Evolutionary conservation across 2,329 filamentous ascomycete species (phyloP), one percentile per base, ranked within the genome.

Genomic region (Ophiostoma himal-ulmi): DNA sequence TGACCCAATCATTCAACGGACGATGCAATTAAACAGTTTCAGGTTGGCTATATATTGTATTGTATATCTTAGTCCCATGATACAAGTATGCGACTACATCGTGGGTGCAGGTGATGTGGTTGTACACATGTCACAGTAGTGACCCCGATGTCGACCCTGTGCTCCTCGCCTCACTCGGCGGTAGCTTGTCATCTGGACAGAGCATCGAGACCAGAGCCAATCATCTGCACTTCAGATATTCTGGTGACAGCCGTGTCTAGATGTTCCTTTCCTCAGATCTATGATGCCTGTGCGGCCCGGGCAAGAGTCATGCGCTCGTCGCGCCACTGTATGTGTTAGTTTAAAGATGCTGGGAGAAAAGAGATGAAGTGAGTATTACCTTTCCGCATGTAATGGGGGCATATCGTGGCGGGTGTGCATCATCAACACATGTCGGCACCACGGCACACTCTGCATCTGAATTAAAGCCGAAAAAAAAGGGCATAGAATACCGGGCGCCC

Each of bases 401-500:
- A 72, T 82, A 83, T 41, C 80, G 79, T 0, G 80, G 74, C 1
- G 81, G 81, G 68, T 82, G 78, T 0, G 75, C 73, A 20, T 77
- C 77, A 66, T 80, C 79, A 2, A 79, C 75, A 69, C 81, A 83
- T 17, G 78, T 80, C 0, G 79, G 78, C 57, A 82, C 76, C 5
- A 83, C 81, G 62, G 78, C 77, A 66, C 79, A 80, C n/a, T 79
- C 78, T 36, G 78, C 79, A 70, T 84, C 81, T 37, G 80, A 79
- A 72, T 84, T 83, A 71, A 83, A 80, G 4, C 81, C 82, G 30
- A 74, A 75, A 48, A 75, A 75, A 54, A 74, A 75, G n/a, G 74
- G 74, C 70, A 75, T 74, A 3, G 72, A 73, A 60, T 73, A 72
- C 5, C 74, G 70, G 41, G 73, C 65, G 39, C 66, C 68, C 0